These are phyloP conservation scores for Metarhizium guizhouense DNA, from an alignment of 2,329 filamentous ascomycete species.

Conservation along the genomic window DNA sequence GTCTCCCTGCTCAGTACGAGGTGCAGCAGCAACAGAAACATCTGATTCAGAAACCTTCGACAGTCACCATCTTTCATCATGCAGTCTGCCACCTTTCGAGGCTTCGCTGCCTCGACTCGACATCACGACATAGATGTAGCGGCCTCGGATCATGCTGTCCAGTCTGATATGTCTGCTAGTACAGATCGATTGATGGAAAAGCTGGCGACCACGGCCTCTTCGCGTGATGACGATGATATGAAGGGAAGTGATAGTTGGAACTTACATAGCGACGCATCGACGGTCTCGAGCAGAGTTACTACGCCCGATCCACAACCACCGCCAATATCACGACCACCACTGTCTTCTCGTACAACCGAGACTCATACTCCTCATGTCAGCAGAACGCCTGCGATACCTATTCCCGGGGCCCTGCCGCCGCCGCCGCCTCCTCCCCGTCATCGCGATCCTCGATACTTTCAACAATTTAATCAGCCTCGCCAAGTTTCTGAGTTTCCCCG, in stretches of 20 bases:
- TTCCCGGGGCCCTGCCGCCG: slow-evolving; percentile 6
- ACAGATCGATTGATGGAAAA: not conserved
- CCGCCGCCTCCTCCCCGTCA: slow-evolving; percentile 7
- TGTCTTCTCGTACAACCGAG: slow-evolving; percentile 7
- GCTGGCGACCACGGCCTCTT: slow-evolving; percentile 13
- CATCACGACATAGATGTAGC: not conserved
- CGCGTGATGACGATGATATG: slow-evolving; percentile 17
- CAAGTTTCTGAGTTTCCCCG: not conserved
- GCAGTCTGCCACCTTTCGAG: not conserved
- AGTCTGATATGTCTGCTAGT: not conserved
- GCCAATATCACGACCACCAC: slow-evolving; percentile 8
- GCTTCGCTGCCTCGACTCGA: not conserved
- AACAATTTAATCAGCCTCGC: not conserved
- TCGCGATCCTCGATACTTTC: slow-evolving; percentile 5
- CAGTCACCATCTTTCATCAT: not conserved
- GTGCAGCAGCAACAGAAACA: not conserved
- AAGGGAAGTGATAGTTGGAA: slow-evolving; percentile 18
- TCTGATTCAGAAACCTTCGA: not conserved
- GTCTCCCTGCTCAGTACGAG: slow-evolving; percentile 5
- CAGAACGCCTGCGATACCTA: slow-evolving; percentile 8
- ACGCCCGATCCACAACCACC: slow-evolving; percentile 16
- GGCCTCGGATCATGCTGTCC: not conserved
- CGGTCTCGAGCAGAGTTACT: slow-evolving; percentile 19
- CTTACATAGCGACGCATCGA: slow-evolving; percentile 18
- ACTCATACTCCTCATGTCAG: slow-evolving; percentile 8